A percentile compares a stretch with the other conserved stretches of the same genome.
Conservation (phyloP, 306 rosid species). For the Hippophae gyantsensis region DNA sequence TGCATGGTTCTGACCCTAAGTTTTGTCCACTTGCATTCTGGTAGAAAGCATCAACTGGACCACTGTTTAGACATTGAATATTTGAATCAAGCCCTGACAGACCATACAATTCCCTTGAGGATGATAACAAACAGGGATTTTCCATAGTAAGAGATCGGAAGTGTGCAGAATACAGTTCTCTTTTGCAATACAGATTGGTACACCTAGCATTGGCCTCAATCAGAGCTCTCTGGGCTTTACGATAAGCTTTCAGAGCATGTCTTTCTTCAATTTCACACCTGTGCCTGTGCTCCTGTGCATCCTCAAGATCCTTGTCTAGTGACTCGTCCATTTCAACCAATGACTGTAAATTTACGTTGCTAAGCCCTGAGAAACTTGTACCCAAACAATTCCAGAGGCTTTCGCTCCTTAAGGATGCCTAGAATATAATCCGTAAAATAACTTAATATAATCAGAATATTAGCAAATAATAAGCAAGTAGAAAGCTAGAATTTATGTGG, state of each 20-base stretch:
- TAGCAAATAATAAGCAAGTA: background rate
- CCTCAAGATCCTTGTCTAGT: constrained; percentile 81
- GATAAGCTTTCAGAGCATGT: constrained; percentile 76
- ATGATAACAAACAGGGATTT: constrained; percentile 47
- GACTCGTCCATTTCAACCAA: constrained; percentile 63
- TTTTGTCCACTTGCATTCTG: constrained; percentile 35
- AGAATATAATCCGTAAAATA: constrained; percentile 9
- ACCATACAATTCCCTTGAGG: constrained; percentile 46
- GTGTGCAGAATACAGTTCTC: constrained; percentile 63
- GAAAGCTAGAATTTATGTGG: background rate
- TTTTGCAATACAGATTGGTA: constrained; percentile 55
- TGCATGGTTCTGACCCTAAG: constrained; percentile 53
- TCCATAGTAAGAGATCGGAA: constrained; percentile 49
- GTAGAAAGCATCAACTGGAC: constrained; percentile 28
- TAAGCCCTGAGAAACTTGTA: constrained; percentile 33
- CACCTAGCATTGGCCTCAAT: constrained; percentile 79
- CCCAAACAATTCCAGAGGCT: constrained; percentile 33
- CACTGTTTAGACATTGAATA: constrained; percentile 32
- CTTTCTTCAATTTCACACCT: constrained; percentile 86
- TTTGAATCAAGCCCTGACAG: constrained; percentile 40
- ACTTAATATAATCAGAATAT: constrained; percentile 4
- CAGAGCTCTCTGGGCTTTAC: constrained; percentile 75
- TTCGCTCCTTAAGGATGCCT: constrained; percentile 39
- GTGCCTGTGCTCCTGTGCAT: constrained; percentile 74
- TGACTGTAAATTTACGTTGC: constrained; percentile 40